These are phyloP conservation scores for Pichia paraexigua DNA, from an alignment of 805 yeast species.

Conservation along the genomic window DNA sequence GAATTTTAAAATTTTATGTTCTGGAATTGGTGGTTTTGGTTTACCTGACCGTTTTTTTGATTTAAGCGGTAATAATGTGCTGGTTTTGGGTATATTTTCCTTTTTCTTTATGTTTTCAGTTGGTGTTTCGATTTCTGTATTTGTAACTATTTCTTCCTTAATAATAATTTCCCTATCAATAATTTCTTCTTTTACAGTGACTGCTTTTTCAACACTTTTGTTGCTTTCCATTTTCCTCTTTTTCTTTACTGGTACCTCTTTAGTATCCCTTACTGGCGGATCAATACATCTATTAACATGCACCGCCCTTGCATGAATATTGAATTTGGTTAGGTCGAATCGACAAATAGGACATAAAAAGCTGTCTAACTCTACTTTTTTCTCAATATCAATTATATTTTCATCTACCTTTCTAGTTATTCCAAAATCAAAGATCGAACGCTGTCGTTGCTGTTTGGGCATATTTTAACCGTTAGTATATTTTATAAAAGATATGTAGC, in stretches of 20 bases:
- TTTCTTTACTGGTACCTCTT: neutral
- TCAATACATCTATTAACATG: slow-evolving; percentile 52
- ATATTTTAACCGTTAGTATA: neutral
- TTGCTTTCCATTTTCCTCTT: neutral
- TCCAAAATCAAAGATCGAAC: neutral
- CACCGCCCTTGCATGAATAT: slow-evolving; percentile 35
- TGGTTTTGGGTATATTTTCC: neutral
- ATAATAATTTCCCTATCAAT: neutral
- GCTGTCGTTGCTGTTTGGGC: neutral
- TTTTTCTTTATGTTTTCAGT: neutral
- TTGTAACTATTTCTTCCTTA: neutral
- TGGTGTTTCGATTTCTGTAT: too few relatives aligned
- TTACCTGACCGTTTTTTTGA: neutral
- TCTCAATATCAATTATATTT: neutral
- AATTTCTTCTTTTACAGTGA: neutral
- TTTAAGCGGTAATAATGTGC: neutral
- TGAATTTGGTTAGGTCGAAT: slow-evolving; percentile 30
- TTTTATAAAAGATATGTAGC: neutral
- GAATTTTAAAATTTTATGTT: slow-evolving; percentile 44
- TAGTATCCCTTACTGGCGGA: slow-evolving; percentile 8
- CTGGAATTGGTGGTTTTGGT: slow-evolving; percentile 36
- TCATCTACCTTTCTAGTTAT: neutral
- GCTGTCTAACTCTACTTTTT: neutral
- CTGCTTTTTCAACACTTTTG: neutral
- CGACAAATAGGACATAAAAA: slow-evolving; percentile 47